Percentiles rank a stretch among this genome's conserved stretches.
phyloP scores from a whole-genome alignment of 352 stramenopile genomes.

The Phytophthora quininea region DNA sequence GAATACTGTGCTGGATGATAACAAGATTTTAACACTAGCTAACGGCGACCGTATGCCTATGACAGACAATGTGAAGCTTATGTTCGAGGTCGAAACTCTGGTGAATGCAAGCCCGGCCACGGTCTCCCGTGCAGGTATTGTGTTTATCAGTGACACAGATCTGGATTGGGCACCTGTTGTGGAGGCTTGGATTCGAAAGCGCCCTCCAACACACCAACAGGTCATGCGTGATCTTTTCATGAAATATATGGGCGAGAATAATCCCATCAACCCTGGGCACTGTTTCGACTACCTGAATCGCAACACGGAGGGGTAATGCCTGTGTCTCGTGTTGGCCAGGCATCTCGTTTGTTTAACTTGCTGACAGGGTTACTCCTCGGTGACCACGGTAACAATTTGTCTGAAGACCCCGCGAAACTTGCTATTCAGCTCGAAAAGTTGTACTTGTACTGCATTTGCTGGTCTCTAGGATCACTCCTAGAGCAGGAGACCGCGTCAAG shows the following conservation, averaged over 20 bases:
- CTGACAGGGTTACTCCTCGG: constrained; percentile 92
- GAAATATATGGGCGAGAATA: constrained; percentile 97
- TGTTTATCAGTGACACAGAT: constrained; percentile 98
- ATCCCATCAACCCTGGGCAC: constrained; percentile 92
- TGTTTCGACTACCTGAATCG: constrained; percentile 97
- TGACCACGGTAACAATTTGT: constrained; percentile 70
- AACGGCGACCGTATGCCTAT: constrained; percentile 98
- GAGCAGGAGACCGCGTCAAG: constrained; percentile 95
- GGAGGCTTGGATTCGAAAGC: constrained; percentile 96
- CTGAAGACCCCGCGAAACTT: constrained; percentile 71
- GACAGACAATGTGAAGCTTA: constrained; percentile 97
- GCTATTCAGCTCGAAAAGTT: constrained; percentile 93
- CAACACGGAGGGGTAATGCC: constrained; percentile 95
- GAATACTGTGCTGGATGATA: constrained; percentile 98
- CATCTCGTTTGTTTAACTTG: constrained; percentile 82
- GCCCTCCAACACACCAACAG: constrained; percentile 82
- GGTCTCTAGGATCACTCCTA: constrained; percentile 95
- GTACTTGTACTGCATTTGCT: constrained; percentile 97
- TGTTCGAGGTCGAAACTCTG: constrained; percentile 98
- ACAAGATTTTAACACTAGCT: constrained; percentile 97
- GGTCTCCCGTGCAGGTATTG: constrained; percentile 96
- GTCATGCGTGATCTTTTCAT: constrained; percentile 93
- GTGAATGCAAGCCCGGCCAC: constrained; percentile 97
- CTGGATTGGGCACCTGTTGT: constrained; percentile 97
- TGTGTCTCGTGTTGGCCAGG: constrained; percentile 92